These are phyloP conservation scores for Cicer cuneatum DNA, from an alignment of 306 rosid genomes.

Conservation along the genomic window DNA sequence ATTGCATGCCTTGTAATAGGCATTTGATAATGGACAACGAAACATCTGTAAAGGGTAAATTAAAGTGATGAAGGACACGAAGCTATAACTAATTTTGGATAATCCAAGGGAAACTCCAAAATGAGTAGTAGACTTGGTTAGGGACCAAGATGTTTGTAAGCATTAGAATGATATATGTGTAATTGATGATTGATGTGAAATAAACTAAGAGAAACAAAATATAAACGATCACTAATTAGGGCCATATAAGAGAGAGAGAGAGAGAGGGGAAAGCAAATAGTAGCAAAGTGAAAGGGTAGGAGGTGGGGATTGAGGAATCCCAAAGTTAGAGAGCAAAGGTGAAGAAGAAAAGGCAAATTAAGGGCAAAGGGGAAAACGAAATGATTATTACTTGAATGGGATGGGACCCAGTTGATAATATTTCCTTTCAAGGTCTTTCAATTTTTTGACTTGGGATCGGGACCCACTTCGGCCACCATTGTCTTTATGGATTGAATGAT, in stretches of 20 bases:
- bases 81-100: slow-evolving; percentile 33
- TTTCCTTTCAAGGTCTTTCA: slow-evolving; percentile 77
- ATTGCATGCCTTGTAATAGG: slow-evolving; percentile 33
- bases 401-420: slow-evolving; percentile 66
- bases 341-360: slow-evolving; percentile 62
- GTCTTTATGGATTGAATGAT: slow-evolving; percentile 95
- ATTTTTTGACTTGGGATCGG: slow-evolving; percentile 89
- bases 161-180: neutral
- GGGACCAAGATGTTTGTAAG: slow-evolving; percentile 39
- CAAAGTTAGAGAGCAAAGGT: slow-evolving; percentile 66
- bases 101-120: slow-evolving; percentile 16
- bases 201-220: slow-evolving; percentile 16
- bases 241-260: neutral
- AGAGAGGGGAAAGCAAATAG: neutral
- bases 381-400: slow-evolving; percentile 87
- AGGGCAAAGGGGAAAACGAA: slow-evolving; percentile 61
- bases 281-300: neutral
- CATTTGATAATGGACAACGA: slow-evolving; percentile 21
- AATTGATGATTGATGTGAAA: slow-evolving; percentile 13
- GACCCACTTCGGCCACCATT: slow-evolving; percentile 87
- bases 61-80: slow-evolving; percentile 36
- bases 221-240: slow-evolving; percentile 13
- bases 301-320: slow-evolving; percentile 57
- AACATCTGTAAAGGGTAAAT: slow-evolving; percentile 3
- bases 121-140: neutral